Conservation (phyloP, 495 filamentous ascomycete species). For the Xylaria nigripes region DNA sequence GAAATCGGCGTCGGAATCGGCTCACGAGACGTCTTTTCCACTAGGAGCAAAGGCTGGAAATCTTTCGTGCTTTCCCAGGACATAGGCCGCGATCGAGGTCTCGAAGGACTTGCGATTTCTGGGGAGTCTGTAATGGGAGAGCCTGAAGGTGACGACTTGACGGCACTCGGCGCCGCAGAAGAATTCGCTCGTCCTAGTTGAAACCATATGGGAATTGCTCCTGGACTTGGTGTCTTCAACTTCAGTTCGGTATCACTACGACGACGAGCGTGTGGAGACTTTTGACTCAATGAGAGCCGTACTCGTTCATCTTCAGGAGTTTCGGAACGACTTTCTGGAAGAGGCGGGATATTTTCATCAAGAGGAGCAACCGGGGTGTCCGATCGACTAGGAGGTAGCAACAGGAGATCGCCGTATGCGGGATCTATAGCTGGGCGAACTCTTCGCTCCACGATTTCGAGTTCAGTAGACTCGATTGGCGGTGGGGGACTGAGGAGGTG, state of each 20-base stretch:
- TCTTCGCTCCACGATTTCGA: slow-evolving; percentile 41
- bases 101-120: slow-evolving; percentile 24
- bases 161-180: slow-evolving; percentile 34
- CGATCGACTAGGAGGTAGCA: slow-evolving; percentile 45
- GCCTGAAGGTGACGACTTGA: slow-evolving; percentile 29
- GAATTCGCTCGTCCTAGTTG: slow-evolving; percentile 36
- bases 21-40: slow-evolving; percentile 27
- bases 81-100: slow-evolving; percentile 34
- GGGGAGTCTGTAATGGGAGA: slow-evolving; percentile 26
- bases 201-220: slow-evolving; percentile 44
- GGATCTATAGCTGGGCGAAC: slow-evolving; percentile 52
- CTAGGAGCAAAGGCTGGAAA: slow-evolving; percentile 44
- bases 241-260: slow-evolving; percentile 30
- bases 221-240: slow-evolving; percentile 40
- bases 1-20: slow-evolving; percentile 10
- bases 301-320: slow-evolving; percentile 35
- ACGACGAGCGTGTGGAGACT: slow-evolving; percentile 29
- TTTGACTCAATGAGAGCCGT: slow-evolving; percentile 15
- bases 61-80: slow-evolving; percentile 44
- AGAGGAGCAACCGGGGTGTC: slow-evolving; percentile 31
- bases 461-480: slow-evolving; percentile 37
- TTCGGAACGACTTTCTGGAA: slow-evolving; percentile 46
- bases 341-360: slow-evolving; percentile 32
- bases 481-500: slow-evolving; percentile 19
- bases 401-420: slow-evolving; percentile 46